Conservation (phyloP, 2,329 filamentous ascomycete genomes). For the Fusarium praegraminearum region DNA sequence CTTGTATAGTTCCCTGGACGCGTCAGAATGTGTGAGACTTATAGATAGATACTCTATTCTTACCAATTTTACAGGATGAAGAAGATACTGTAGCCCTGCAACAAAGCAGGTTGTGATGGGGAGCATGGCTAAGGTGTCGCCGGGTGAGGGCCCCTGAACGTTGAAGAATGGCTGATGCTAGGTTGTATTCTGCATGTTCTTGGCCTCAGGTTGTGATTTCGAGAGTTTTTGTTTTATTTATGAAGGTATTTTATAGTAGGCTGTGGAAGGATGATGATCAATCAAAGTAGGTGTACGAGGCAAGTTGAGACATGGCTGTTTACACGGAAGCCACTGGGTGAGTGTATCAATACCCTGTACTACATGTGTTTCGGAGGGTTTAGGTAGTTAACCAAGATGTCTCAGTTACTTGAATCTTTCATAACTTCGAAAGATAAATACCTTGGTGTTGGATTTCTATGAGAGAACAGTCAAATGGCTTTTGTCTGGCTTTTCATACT, state of each 20-base stretch:
- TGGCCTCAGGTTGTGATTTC: not conserved
- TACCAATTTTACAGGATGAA: conserved; percentile 56
- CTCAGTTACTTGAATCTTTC: not conserved
- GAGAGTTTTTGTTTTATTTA: not conserved
- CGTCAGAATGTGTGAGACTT: not conserved
- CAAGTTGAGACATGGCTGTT: conserved; percentile 19
- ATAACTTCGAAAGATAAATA: not conserved
- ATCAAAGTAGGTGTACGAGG: conserved; percentile 11
- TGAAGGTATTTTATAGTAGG: not conserved
- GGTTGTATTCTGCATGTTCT: conserved; percentile 12
- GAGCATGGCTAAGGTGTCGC: conserved; percentile 41
- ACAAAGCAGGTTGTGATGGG: conserved; percentile 54
- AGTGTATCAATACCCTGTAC: not conserved
- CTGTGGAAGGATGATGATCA: not conserved
- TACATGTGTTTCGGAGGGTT: not conserved
- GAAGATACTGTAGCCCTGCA: conserved; percentile 55
- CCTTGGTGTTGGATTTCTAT: no score
- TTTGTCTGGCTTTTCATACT: not conserved
- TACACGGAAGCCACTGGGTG: not conserved
- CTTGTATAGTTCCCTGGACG: conserved; percentile 55
- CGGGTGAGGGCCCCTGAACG: not conserved
- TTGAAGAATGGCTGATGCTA: conserved; percentile 13
- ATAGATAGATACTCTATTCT: rapidly evolving
- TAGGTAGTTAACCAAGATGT: not conserved
- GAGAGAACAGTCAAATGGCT: not conserved